Evolutionary conservation across 2,329 filamentous ascomycete species (phyloP).

Genomic region (Ceratocystis harringtonii): DNA sequence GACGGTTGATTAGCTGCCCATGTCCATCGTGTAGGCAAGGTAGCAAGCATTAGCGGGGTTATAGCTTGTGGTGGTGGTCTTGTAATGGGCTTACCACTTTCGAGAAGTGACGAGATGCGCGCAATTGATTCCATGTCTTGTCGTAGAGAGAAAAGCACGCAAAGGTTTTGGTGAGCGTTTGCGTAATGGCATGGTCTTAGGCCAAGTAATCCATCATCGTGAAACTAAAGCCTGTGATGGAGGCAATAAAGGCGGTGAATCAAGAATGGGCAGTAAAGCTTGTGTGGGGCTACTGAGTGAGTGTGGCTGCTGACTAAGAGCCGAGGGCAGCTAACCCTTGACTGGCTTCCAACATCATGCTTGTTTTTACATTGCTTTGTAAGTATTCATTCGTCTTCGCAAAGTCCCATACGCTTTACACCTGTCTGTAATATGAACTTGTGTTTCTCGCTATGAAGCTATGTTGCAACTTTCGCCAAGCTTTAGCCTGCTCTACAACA

Average conservation of each 20-base stretch:
- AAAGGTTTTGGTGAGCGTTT: neutral
- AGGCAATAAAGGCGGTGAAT: neutral
- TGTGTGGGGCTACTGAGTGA: neutral
- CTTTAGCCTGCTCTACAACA: neutral
- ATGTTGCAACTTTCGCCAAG: neutral
- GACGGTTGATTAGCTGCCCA: neutral
- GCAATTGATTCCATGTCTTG: slow-evolving; percentile 82
- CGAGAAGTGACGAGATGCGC: slow-evolving; percentile 81
- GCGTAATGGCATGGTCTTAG: no score
- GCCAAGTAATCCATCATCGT: no score
- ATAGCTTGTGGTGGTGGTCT: neutral
- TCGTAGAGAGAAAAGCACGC: neutral
- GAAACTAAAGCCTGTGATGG: neutral
- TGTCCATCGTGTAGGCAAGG: slow-evolving; percentile 3
- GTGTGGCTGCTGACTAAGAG: slow-evolving; percentile 3
- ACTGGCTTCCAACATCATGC: neutral
- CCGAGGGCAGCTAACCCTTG: slow-evolving; percentile 1
- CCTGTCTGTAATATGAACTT: neutral
- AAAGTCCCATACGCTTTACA: neutral
- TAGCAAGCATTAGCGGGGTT: neutral
- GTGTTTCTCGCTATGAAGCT: neutral
- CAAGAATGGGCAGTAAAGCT: neutral
- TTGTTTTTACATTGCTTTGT: neutral
- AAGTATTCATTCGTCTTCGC: neutral
- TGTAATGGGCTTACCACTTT: slow-evolving; percentile 54